phyloP scores from a whole-genome alignment of 352 stramenopile genomes.

The Pythium scleroteichum region DNA sequence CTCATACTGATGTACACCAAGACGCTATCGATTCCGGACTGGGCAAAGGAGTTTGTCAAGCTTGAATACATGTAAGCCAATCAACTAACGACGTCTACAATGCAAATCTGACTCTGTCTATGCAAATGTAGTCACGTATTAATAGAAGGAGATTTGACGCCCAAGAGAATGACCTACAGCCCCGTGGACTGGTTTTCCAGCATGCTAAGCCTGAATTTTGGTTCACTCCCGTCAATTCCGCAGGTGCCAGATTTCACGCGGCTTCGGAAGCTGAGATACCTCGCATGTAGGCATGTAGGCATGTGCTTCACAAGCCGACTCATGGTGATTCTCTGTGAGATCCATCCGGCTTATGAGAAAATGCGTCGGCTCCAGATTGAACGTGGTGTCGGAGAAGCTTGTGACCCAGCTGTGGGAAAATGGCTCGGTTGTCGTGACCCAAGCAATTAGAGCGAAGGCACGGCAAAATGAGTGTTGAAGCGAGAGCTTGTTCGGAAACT shows the following conservation, averaged over 20 bases:
- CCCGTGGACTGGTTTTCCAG: background rate
- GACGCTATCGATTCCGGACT: constrained; percentile 7
- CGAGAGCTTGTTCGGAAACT: too few relatives aligned
- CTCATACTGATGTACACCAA: constrained; percentile 19
- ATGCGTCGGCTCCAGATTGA: constrained; percentile 11
- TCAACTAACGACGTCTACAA: background rate
- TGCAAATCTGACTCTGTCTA: background rate
- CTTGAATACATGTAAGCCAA: constrained; percentile 12
- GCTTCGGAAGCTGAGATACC: too few relatives aligned
- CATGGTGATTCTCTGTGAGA: constrained; percentile 10
- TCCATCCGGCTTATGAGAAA: background rate
- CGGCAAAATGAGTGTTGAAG: too few relatives aligned
- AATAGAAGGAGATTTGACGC: background rate
- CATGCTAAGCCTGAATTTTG: too few relatives aligned
- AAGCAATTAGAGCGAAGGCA: too few relatives aligned
- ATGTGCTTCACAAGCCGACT: constrained; percentile 21
- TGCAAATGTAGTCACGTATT: background rate
- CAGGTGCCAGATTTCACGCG: too few relatives aligned
- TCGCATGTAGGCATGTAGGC: too few relatives aligned
- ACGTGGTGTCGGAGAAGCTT: constrained; percentile 13
- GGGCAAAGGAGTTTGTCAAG: constrained; percentile 8
- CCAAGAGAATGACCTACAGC: background rate
- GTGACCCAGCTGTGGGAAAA: constrained; percentile 15
- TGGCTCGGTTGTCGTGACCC: constrained; percentile 29
- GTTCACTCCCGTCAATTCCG: too few relatives aligned